These are phyloP conservation scores for Calonectria naviculata DNA, from an alignment of 2,329 filamentous ascomycete genomes.

Conservation along the genomic window DNA sequence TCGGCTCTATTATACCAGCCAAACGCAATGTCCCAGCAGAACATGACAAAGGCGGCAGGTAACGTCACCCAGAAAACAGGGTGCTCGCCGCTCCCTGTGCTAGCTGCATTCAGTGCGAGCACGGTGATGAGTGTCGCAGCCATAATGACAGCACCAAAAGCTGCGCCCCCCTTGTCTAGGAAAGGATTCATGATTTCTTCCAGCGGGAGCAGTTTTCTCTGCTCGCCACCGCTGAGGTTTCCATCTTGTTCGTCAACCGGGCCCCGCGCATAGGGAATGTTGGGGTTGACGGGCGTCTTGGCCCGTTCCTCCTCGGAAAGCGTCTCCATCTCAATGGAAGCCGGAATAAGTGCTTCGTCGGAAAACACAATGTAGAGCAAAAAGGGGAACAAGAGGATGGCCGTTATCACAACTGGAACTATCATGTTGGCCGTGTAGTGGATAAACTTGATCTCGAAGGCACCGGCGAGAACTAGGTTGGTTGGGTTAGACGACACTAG, in stretches of 20 bases:
- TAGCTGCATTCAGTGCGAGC: constrained; percentile 72
- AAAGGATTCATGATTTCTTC: constrained; percentile 83
- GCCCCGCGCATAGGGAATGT: constrained; percentile 74
- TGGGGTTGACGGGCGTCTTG: constrained; percentile 75
- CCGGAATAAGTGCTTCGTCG: constrained; percentile 71
- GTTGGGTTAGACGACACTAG: constrained; percentile 84
- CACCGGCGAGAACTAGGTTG: constrained; percentile 79
- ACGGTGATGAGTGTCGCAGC: constrained; percentile 73
- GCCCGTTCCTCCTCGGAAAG: constrained; percentile 67
- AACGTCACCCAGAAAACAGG: constrained; percentile 77
- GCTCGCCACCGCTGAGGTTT: constrained; percentile 53
- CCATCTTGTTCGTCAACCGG: constrained; percentile 63
- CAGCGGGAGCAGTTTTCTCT: constrained; percentile 68
- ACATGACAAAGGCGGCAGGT: constrained; percentile 75
- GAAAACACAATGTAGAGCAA: constrained; percentile 77
- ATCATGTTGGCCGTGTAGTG: constrained; percentile 83
- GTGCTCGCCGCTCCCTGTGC: constrained; percentile 57
- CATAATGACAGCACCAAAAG: constrained; percentile 75
- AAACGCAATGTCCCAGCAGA: constrained; percentile 72
- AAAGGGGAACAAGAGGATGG: constrained; percentile 75
- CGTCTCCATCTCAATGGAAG: constrained; percentile 75
- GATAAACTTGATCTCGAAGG: constrained; percentile 78
- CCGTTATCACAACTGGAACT: constrained; percentile 76
- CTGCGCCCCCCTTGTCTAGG: constrained; percentile 73
- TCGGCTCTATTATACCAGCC: constrained; percentile 73